phyloP scores from a whole-genome alignment of 495 filamentous ascomycete species.

The Xylaria venustula region DNA sequence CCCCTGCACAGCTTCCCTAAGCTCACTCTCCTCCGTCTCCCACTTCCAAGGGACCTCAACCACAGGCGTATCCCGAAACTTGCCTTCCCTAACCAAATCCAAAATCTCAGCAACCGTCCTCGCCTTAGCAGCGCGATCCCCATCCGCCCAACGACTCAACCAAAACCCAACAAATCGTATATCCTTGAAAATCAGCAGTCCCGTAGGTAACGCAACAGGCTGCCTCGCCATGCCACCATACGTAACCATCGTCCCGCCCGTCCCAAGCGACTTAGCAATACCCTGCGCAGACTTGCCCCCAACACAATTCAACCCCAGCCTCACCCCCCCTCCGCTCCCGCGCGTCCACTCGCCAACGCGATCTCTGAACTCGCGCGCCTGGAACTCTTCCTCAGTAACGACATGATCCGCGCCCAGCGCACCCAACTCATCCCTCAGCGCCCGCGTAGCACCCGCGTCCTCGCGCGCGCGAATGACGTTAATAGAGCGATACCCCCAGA shows the following conservation, averaged over 20 bases:
- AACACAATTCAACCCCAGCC: conserved; percentile 87
- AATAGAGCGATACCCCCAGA: conserved; percentile 85
- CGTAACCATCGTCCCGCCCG: conserved; percentile 75
- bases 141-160: conserved; percentile 85
- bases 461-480: conserved; percentile 77
- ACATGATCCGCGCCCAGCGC: conserved; percentile 78
- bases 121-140: conserved; percentile 70
- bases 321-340: conserved; percentile 63
- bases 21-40: conserved; percentile 63
- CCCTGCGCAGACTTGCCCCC: conserved; percentile 80
- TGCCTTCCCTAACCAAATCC: conserved; percentile 65
- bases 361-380: conserved; percentile 57
- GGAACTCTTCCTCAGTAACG: conserved; percentile 73
- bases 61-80: conserved; percentile 80
- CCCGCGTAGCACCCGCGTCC: conserved; percentile 58
- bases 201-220: conserved; percentile 73
- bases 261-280: conserved; percentile 65
- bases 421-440: conserved; percentile 66
- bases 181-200: conserved; percentile 86
- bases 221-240: conserved; percentile 94
- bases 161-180: conserved; percentile 88
- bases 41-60: conserved; percentile 76
- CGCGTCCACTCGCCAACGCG: conserved; percentile 61
- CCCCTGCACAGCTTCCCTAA: conserved; percentile 65
- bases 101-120: conserved; percentile 80